These are phyloP conservation scores for Hawksworthiomyces lignivorus DNA, from an alignment of 2,329 filamentous ascomycete species.

Conservation along the genomic window DNA sequence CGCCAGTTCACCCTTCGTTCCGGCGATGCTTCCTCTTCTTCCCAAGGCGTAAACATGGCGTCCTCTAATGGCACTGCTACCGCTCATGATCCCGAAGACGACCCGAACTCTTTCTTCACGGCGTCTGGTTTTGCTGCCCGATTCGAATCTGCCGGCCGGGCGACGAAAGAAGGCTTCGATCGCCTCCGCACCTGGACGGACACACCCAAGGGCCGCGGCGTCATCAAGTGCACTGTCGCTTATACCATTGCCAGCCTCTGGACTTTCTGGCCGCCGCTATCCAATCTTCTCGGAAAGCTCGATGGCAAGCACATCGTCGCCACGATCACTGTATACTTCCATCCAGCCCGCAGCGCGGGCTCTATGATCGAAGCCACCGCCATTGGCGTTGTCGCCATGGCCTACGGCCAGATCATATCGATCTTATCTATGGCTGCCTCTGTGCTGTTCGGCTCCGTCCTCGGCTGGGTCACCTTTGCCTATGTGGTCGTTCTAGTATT, in stretches of 20 bases:
- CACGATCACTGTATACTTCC: constrained; percentile 91
- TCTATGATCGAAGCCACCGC: constrained; percentile 83
- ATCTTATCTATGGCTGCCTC: constrained; percentile 85
- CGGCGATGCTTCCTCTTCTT: constrained; percentile 16
- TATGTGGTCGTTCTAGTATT: constrained; percentile 73
- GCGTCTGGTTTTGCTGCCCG: constrained; percentile 21
- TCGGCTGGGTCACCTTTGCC: constrained; percentile 61
- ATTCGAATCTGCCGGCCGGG: constrained; percentile 4
- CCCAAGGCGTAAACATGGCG: constrained; percentile 1
- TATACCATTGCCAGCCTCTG: constrained; percentile 81
- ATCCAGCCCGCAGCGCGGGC: constrained; percentile 76
- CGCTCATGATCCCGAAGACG: constrained; percentile 25
- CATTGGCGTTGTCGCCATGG: constrained; percentile 68
- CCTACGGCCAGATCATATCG: constrained; percentile 69
- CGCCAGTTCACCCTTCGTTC: constrained; percentile 68
- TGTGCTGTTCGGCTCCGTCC: constrained; percentile 62
- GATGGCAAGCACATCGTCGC: constrained; percentile 93
- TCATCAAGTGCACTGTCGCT: constrained; percentile 85
- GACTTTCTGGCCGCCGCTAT: constrained; percentile 70
- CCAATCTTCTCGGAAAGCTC: constrained; percentile 67
- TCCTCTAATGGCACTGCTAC: not conserved
- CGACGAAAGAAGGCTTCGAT: constrained; percentile 7
- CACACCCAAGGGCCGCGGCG: constrained; percentile 68
- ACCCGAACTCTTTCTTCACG: constrained; percentile 24
- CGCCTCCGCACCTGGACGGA: constrained; percentile 51